A percentile compares a stretch with the other conserved stretches of the same genome.
phyloP scores from a whole-genome alignment of 306 rosid genomes.

The Prosopis cineraria region DNA sequence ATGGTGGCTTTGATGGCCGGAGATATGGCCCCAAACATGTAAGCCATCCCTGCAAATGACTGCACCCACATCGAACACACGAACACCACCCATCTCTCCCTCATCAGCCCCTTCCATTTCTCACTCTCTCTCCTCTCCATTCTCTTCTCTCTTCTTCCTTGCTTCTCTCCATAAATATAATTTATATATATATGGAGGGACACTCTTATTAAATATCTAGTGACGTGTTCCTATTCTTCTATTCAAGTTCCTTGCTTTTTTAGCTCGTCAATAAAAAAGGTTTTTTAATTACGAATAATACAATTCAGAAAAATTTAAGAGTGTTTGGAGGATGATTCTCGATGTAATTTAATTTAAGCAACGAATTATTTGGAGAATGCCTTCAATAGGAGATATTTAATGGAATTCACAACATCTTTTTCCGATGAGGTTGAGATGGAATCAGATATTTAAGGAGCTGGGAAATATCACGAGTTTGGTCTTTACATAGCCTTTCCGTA shows the following conservation, averaged over 20 bases:
- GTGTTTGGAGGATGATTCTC: neutral
- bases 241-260: neutral
- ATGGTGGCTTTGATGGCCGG: conserved; percentile 74
- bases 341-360: neutral
- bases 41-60: conserved; percentile 77
- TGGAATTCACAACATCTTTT: neutral
- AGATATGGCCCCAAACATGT: conserved; percentile 89
- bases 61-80: conserved; percentile 88
- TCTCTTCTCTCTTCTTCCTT: neutral
- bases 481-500: neutral
- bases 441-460: conserved; percentile 1
- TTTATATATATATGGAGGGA: neutral
- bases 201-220: neutral
- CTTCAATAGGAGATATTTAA: neutral
- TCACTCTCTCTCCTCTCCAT: conserved; percentile 22
- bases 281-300: too few species aligned
- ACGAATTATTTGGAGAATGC: neutral
- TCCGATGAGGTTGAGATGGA: neutral
- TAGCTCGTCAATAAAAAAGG: neutral
- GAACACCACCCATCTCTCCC: conserved; percentile 84
- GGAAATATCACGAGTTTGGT: neutral
- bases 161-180: neutral
- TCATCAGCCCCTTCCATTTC: conserved; percentile 42
- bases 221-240: neutral
- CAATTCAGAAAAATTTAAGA: too few species aligned